A percentile compares a stretch with the other conserved stretches of the same genome.
Evolutionary conservation across 495 filamentous ascomycete species (phyloP).

Genomic region (Recurvomyces mirabilis): DNA sequence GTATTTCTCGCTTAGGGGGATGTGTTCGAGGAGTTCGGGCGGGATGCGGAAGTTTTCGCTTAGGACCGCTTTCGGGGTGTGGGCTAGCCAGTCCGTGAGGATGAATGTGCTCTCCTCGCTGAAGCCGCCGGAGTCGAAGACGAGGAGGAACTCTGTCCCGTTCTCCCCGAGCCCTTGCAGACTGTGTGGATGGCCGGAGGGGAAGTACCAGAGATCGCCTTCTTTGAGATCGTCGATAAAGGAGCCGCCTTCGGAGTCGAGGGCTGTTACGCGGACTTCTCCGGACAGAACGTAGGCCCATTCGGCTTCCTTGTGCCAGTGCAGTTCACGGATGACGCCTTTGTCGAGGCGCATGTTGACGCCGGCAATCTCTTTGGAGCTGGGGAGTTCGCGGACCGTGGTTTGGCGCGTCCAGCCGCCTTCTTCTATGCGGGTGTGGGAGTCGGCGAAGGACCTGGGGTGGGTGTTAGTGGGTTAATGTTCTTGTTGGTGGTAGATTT

Average conservation of each 20-base stretch:
- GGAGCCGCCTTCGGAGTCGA: constrained; percentile 56
- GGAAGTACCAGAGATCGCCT: constrained; percentile 68
- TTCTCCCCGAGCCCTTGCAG: constrained; percentile 55
- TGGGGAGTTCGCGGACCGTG: constrained; percentile 47
- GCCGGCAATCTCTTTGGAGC: constrained; percentile 49
- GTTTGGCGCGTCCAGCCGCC: constrained; percentile 60
- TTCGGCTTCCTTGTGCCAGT: constrained; percentile 60
- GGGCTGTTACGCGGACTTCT: constrained; percentile 40
- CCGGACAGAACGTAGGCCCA: constrained; percentile 51
- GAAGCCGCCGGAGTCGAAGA: constrained; percentile 59
- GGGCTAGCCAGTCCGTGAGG: constrained; percentile 55
- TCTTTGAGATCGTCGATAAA: constrained; percentile 60
- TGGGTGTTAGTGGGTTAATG: too few species aligned
- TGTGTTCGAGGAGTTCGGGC: constrained; percentile 45
- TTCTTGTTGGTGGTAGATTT: too few species aligned
- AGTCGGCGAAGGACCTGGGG: constrained; percentile 56
- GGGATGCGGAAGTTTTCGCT: constrained; percentile 53
- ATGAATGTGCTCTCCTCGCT: constrained; percentile 62
- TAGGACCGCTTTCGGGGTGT: constrained; percentile 52
- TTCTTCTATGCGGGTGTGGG: constrained; percentile 57
- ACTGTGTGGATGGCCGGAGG: constrained; percentile 57
- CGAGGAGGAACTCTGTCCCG: constrained; percentile 59
- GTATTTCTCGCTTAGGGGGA: constrained; percentile 52
- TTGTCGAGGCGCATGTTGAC: constrained; percentile 58
- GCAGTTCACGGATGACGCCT: constrained; percentile 59